phyloP scores from a whole-genome alignment of 1,284 basidiomycete genomes.

The Cryptococcus depauperatus region DNA sequence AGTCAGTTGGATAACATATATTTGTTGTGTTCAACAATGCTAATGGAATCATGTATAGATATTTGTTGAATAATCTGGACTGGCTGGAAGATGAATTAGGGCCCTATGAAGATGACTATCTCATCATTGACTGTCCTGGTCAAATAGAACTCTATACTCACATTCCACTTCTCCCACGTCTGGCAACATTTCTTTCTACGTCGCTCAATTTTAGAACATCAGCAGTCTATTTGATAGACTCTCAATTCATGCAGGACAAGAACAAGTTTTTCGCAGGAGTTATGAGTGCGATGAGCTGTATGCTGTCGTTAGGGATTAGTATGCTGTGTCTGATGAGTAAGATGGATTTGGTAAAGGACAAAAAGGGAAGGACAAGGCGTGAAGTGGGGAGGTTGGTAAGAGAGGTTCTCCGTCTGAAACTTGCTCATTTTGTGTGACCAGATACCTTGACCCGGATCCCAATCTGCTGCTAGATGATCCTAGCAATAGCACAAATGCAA shows the following conservation, averaged over 20 bases:
- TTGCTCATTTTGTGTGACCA: slow-evolving; percentile 30
- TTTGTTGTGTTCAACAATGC: background rate
- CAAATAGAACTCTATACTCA: slow-evolving; percentile 99
- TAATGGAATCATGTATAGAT: slow-evolving; percentile 51
- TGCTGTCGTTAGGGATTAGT: slow-evolving; percentile 94
- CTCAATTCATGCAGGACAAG: slow-evolving; percentile 97
- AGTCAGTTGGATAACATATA: slow-evolving; percentile 57
- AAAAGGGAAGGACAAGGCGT: slow-evolving; percentile 63
- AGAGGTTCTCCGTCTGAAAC: background rate
- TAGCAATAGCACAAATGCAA: slow-evolving; percentile 63
- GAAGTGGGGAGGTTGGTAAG: slow-evolving; percentile 62
- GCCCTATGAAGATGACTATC: slow-evolving; percentile 90
- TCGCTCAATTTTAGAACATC: slow-evolving; percentile 67
- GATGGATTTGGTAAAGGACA: slow-evolving; percentile 87
- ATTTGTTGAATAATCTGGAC: slow-evolving; percentile 92
- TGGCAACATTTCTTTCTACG: slow-evolving; percentile 57
- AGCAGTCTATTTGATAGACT: slow-evolving; percentile 87
- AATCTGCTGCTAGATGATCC: slow-evolving; percentile 65
- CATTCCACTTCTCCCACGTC: slow-evolving; percentile 85
- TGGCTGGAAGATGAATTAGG: slow-evolving; percentile 98
- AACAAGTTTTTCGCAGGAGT: slow-evolving; percentile 99
- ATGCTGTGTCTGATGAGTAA: slow-evolving; percentile 99
- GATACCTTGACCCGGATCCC: slow-evolving; percentile 97
- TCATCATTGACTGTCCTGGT: slow-evolving; percentile 96
- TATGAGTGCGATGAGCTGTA: slow-evolving; percentile 94